phyloP scores from a whole-genome alignment of 768 basidiomycete species.

The Podaxis sp. region DNA sequence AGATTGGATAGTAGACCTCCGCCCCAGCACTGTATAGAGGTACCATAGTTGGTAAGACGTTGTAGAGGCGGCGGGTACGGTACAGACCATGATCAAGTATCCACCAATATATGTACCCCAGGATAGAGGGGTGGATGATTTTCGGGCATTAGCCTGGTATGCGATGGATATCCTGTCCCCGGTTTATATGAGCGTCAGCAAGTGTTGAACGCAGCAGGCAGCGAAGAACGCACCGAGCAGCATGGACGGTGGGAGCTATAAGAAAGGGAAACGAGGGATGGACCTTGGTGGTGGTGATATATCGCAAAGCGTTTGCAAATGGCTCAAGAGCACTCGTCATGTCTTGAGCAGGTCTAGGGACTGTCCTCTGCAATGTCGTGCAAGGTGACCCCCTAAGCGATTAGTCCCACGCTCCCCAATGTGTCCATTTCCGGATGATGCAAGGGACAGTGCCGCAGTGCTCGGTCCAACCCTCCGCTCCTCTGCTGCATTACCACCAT shows the following conservation, averaged over 20 bases:
- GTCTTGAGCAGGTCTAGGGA: too few species aligned
- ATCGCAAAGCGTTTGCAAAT: constrained; percentile 16
- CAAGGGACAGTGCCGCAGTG: neutral
- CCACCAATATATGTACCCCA: constrained; percentile 47
- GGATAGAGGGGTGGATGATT: constrained; percentile 29
- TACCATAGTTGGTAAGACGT: neutral
- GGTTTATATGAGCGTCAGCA: neutral
- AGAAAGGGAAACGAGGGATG: constrained; percentile 42
- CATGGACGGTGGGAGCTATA: constrained; percentile 42
- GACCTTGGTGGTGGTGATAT: constrained; percentile 33
- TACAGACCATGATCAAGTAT: constrained; percentile 45
- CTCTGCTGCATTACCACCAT: neutral
- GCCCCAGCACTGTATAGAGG: constrained; percentile 41
- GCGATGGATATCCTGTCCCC: constrained; percentile 37
- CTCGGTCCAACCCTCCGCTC: neutral
- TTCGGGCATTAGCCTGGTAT: constrained; percentile 40
- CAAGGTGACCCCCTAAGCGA: neutral
- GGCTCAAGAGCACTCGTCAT: neutral
- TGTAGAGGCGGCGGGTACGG: neutral
- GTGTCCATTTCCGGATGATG: neutral
- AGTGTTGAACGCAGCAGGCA: neutral
- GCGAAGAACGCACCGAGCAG: constrained; percentile 22
- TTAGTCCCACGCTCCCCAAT: neutral
- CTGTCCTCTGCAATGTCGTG: neutral
- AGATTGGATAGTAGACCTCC: constrained; percentile 44